Evolutionary conservation across 2,329 filamentous ascomycete genomes (phyloP).

Genomic region (Meredithiella fracta): DNA sequence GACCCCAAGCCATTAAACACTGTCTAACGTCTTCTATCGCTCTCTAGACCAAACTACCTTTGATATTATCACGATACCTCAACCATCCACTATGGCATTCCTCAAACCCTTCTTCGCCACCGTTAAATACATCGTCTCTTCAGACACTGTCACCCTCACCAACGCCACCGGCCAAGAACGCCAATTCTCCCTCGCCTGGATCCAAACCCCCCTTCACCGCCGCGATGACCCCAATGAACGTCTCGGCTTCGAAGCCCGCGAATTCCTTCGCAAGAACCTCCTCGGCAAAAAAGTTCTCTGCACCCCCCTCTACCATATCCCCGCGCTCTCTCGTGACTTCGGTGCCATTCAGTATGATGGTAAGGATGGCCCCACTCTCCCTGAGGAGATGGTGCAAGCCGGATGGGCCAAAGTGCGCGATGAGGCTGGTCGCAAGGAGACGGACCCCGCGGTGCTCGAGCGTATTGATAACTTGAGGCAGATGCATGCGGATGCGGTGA

Average conservation of each 20-base stretch:
- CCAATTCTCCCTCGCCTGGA: conserved; percentile 78
- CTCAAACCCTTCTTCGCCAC: conserved; percentile 45
- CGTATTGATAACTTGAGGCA: conserved; percentile 63
- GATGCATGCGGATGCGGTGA: conserved; percentile 62
- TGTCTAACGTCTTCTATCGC: conserved; percentile 16
- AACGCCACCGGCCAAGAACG: conserved; percentile 69
- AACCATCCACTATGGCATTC: conserved; percentile 11
- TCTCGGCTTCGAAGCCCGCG: conserved; percentile 85
- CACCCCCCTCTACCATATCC: conserved; percentile 72
- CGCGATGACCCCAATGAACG: conserved; percentile 74
- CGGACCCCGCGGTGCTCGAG: conserved; percentile 55
- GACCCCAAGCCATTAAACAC: not conserved
- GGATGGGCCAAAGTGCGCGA: conserved; percentile 91
- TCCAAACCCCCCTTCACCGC: conserved; percentile 70
- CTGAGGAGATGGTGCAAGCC: conserved; percentile 68
- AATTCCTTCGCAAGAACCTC: conserved; percentile 68
- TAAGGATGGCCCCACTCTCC: conserved; percentile 58
- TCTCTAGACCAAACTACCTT: conserved; percentile 18
- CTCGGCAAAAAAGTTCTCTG: conserved; percentile 82
- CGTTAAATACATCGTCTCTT: conserved; percentile 88
- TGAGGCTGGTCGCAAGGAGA: conserved; percentile 82
- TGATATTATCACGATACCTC: conserved; percentile 16
- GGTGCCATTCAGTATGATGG: conserved; percentile 59
- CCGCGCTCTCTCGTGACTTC: conserved; percentile 74
- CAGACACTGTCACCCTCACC: conserved; percentile 75